Conservation (phyloP, 2,329 filamentous ascomycete genomes). For the Rutstroemia sydowiana region DNA sequence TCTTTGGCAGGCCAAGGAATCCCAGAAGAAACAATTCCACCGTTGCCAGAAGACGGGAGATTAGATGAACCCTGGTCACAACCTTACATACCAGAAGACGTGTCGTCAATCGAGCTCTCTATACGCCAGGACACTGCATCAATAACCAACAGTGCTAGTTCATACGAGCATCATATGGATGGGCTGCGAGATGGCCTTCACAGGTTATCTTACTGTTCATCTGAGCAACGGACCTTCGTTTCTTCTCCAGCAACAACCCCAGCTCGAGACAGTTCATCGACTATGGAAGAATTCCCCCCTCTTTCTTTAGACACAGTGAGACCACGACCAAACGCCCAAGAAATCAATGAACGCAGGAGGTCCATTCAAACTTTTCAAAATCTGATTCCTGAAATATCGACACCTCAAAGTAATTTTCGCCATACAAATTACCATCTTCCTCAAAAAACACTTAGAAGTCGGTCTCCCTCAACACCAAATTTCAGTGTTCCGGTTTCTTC, state of each 20-base stretch:
- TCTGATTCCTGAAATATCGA: constrained; percentile 15
- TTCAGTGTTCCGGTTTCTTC: constrained; percentile 28
- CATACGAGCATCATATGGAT: constrained; percentile 52
- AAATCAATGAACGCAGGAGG: constrained; percentile 25
- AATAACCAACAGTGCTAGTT: constrained; percentile 48
- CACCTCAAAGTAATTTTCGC: constrained; percentile 7
- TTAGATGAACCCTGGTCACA: too few species aligned
- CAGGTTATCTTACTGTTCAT: constrained; percentile 53
- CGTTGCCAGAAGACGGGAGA: too few species aligned
- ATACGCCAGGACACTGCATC: constrained; percentile 42
- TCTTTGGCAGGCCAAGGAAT: too few species aligned
- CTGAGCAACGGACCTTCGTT: constrained; percentile 51
- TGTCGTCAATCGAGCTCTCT: too few species aligned
- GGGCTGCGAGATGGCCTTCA: constrained; percentile 48
- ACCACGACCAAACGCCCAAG: constrained; percentile 23
- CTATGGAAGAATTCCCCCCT: constrained; percentile 20
- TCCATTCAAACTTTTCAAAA: constrained; percentile 22
- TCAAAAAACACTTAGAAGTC: constrained; percentile 4
- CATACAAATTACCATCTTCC: constrained; percentile 20
- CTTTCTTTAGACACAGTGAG: constrained; percentile 17
- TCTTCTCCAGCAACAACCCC: constrained; percentile 54
- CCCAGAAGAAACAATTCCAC: too few species aligned
- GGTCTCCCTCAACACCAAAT: constrained; percentile 23
- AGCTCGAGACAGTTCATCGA: constrained; percentile 46
- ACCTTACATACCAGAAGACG: too few species aligned